phyloP scores from a whole-genome alignment of 2,329 filamentous ascomycete genomes.

The Didymella segeticola region DNA sequence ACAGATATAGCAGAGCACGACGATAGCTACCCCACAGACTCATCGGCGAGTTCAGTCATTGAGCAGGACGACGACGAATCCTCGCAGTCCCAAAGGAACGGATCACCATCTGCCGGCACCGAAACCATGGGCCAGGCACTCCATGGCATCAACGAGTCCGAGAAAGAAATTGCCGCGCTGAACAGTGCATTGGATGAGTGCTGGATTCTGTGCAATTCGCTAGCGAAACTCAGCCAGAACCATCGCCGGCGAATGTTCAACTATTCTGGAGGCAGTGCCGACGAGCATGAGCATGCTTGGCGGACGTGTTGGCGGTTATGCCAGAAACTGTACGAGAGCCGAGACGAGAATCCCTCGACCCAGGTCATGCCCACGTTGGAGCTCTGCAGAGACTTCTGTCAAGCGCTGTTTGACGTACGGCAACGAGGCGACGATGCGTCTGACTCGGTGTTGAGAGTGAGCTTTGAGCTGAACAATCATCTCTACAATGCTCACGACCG shows the following conservation, averaged over 20 bases:
- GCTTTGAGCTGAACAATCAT: constrained; percentile 95
- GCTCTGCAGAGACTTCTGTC: constrained; percentile 89
- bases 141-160: constrained; percentile 63
- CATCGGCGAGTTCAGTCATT: constrained; percentile 37
- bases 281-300: constrained; percentile 88
- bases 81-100: constrained; percentile 42
- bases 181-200: constrained; percentile 82
- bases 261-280: constrained; percentile 70
- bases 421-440: constrained; percentile 77
- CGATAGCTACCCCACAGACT: constrained; percentile 44
- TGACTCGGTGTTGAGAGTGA: constrained; percentile 88
- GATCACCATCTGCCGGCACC: constrained; percentile 31
- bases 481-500: constrained; percentile 91
- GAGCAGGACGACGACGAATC: constrained; percentile 44
- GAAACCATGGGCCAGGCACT: constrained; percentile 59
- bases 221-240: constrained; percentile 83
- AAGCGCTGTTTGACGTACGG: constrained; percentile 86
- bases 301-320: constrained; percentile 93
- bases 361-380: constrained; percentile 80
- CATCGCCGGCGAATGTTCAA: constrained; percentile 82
- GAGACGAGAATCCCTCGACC: constrained; percentile 72
- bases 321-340: constrained; percentile 83
- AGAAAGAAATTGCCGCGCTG: constrained; percentile 71
- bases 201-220: constrained; percentile 92
- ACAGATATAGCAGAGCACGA: constrained; percentile 57